Conservation (phyloP, 2,329 filamentous ascomycete genomes). For the Aspergillus sp. region DNA sequence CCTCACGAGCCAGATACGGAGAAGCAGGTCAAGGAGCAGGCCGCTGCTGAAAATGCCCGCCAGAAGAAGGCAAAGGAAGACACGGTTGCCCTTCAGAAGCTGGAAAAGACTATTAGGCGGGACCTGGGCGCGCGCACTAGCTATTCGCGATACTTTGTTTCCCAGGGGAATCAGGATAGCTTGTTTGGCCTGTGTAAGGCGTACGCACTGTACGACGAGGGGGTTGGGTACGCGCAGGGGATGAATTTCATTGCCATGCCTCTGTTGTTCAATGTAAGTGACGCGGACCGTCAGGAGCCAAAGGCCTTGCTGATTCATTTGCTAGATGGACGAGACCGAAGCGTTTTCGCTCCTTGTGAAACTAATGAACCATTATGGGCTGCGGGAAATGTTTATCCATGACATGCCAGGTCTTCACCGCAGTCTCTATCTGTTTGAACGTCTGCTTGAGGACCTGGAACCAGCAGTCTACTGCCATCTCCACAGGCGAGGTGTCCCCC, state of each 20-base stretch:
- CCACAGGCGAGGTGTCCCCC: conserved; percentile 73
- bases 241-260: conserved; percentile 99
- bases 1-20: conserved; percentile 56
- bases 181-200: conserved; percentile 95
- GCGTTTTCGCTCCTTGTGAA: conserved; percentile 88
- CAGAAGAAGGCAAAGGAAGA: conserved; percentile 76
- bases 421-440: conserved; percentile 89
- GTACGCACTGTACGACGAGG: conserved; percentile 90
- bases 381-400: conserved; percentile 85
- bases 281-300: too few relatives aligned
- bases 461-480: conserved; percentile 93
- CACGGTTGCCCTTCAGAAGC: conserved; percentile 59
- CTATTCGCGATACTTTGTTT: conserved; percentile 90
- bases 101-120: conserved; percentile 85
- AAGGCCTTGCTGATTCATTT: conserved; percentile 6
- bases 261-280: conserved; percentile 74
- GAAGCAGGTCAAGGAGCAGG: conserved; percentile 55
- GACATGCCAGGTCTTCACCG: conserved; percentile 96
- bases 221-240: conserved; percentile 91
- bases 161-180: conserved; percentile 82
- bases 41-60: conserved; percentile 54
- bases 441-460: conserved; percentile 84
- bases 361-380: conserved; percentile 91
- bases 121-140: conserved; percentile 89
- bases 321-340: conserved; percentile 87